phyloP scores from a whole-genome alignment of 2,329 filamentous ascomycete genomes.

The Epichloe sp. region DNA sequence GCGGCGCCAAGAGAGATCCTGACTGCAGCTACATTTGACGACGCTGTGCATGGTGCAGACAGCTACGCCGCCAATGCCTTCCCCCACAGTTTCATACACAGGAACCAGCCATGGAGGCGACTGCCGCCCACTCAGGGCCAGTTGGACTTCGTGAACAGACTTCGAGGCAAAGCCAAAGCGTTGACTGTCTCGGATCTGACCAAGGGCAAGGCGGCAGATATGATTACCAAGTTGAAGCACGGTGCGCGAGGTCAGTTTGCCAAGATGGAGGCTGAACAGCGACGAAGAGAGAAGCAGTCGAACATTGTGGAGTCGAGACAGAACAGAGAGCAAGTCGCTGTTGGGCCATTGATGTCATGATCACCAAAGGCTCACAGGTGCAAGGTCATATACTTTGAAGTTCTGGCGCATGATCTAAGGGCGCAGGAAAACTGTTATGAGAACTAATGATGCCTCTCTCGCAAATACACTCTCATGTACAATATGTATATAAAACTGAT shows the following conservation, averaged over 20 bases:
- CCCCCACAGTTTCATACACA: slow-evolving; percentile 49
- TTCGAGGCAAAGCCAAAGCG: slow-evolving; percentile 38
- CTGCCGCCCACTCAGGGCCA: slow-evolving; percentile 51
- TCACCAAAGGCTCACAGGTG: neutral
- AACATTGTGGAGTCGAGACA: slow-evolving; percentile 26
- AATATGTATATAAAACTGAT: neutral
- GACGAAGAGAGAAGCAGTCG: slow-evolving; percentile 28
- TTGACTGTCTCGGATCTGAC: slow-evolving; percentile 46
- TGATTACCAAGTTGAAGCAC: slow-evolving; percentile 86
- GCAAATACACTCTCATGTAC: neutral
- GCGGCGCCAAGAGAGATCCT: slow-evolving; percentile 58
- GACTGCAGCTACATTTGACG: slow-evolving; percentile 49
- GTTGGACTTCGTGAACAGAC: slow-evolving; percentile 56
- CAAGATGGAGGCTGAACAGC: slow-evolving; percentile 37
- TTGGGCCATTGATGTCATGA: slow-evolving; percentile 35
- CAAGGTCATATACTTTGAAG: neutral
- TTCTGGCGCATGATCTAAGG: neutral
- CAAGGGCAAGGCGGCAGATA: slow-evolving; percentile 72
- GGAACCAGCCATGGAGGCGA: slow-evolving; percentile 56
- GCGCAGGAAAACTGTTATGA: neutral
- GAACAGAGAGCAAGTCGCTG: slow-evolving; percentile 37
- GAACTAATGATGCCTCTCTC: neutral
- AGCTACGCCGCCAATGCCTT: slow-evolving; percentile 60
- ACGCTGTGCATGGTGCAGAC: slow-evolving; percentile 75
- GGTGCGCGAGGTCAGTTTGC: slow-evolving; percentile 57